These are phyloP conservation scores for Dillenia suffruticosa DNA, from an alignment of 164 flowering plant genomes.

Conservation along the genomic window DNA sequence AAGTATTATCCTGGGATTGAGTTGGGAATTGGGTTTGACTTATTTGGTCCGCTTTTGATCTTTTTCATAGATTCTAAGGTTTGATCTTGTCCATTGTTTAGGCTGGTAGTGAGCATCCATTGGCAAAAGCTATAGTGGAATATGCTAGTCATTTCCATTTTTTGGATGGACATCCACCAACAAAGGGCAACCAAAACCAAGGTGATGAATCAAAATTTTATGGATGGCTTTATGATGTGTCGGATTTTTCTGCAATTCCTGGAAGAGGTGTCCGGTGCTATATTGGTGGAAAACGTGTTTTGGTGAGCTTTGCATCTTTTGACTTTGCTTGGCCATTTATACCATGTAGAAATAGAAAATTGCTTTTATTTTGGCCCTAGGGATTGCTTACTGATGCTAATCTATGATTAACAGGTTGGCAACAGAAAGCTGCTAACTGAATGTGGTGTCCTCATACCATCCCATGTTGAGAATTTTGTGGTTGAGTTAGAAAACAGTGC, in stretches of 20 bases:
- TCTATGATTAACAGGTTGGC: slow-evolving; percentile 64
- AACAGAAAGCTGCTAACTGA: slow-evolving; percentile 81
- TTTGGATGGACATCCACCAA: slow-evolving; percentile 53
- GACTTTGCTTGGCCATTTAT: not conserved
- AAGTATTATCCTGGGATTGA: no score
- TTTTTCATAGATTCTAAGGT: no score
- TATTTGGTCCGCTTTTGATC: no score
- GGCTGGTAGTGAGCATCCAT: slow-evolving; percentile 98
- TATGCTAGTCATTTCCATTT: slow-evolving; percentile 96
- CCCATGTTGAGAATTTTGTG: slow-evolving; percentile 56
- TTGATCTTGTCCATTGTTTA: slow-evolving; percentile 13
- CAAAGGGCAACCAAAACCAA: slow-evolving; percentile 26
- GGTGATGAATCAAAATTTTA: slow-evolving; percentile 30
- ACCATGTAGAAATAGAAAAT: not conserved
- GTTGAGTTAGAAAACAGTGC: slow-evolving; percentile 91
- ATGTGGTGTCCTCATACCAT: slow-evolving; percentile 49
- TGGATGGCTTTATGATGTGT: slow-evolving; percentile 81
- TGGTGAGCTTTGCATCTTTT: slow-evolving; percentile 46
- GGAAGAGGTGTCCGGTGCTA: slow-evolving; percentile 87
- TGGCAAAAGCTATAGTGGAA: slow-evolving; percentile 78
- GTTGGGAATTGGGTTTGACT: no score
- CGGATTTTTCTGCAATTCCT: slow-evolving; percentile 75
- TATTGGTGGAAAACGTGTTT: slow-evolving; percentile 49
- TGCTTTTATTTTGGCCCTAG: not conserved
- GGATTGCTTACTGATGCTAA: slow-evolving; percentile 3